phyloP scores from a whole-genome alignment of 441 rosid species.

The Hypseocharis bilobata region DNA sequence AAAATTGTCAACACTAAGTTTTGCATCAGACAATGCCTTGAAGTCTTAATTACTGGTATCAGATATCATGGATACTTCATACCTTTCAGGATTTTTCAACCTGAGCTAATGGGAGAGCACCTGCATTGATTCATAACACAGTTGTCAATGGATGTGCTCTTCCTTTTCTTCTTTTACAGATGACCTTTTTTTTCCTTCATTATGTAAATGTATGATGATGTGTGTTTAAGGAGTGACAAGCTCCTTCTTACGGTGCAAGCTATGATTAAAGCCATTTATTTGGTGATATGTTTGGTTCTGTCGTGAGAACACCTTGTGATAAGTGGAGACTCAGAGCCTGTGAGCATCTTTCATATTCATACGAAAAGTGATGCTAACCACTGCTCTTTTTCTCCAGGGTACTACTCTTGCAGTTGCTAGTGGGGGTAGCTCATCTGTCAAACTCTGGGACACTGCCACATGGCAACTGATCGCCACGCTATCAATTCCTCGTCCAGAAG shows the following conservation, averaged over 20 bases:
- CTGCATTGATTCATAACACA: too few relatives aligned
- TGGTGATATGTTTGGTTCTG: not conserved
- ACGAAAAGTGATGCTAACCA: constrained; percentile 8
- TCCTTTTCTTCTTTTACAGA: not conserved
- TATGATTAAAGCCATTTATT: not conserved
- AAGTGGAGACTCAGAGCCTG: not conserved
- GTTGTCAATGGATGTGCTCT: not conserved
- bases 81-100: too few relatives aligned
- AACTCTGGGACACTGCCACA: constrained; percentile 91
- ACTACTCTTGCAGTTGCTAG: constrained; percentile 91
- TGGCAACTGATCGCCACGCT: constrained; percentile 67
- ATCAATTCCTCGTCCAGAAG: constrained; percentile 77
- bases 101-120: too few relatives aligned
- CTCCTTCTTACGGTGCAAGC: not conserved
- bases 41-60: too few relatives aligned
- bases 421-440: constrained; percentile 86
- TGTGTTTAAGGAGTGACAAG: not conserved
- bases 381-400: constrained; percentile 49
- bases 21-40: too few relatives aligned
- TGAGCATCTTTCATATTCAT: not conserved
- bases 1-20: too few relatives aligned
- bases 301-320: not conserved
- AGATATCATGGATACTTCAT: too few relatives aligned
- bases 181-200: not conserved
- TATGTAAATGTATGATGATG: not conserved